phyloP scores from a whole-genome alignment of 31 red algal species.

The Endocladia muricata region DNA sequence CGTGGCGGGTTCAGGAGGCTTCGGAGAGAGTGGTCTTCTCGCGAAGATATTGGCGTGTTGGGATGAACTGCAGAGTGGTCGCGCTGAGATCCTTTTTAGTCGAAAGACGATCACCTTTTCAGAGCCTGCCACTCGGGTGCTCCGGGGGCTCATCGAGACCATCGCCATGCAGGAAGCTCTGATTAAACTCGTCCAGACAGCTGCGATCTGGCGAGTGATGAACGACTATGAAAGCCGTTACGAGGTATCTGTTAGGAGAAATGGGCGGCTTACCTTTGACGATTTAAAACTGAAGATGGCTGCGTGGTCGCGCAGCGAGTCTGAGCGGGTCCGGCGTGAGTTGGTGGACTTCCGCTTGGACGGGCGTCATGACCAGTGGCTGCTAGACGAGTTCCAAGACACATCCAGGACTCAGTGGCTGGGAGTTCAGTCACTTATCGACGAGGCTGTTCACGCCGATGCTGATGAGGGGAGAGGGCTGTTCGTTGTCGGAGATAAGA shows the following conservation, averaged over 20 bases:
- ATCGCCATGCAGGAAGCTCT: too few relatives aligned
- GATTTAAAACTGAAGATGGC: background rate
- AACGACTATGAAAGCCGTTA: background rate
- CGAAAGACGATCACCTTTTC: too few relatives aligned
- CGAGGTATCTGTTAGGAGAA: background rate
- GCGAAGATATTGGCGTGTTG: too few relatives aligned
- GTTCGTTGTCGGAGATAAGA: constrained; percentile 3
- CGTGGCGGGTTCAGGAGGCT: too few relatives aligned
- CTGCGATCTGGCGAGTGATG: background rate
- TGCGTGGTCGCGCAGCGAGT: background rate
- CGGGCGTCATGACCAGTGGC: constrained; percentile 11
- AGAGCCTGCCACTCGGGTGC: too few relatives aligned
- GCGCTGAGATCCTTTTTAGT: too few relatives aligned
- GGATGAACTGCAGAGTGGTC: too few relatives aligned
- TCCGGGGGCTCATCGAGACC: too few relatives aligned
- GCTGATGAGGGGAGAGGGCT: background rate
- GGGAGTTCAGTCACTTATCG: background rate
- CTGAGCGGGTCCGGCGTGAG: background rate
- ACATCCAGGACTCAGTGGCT: background rate
- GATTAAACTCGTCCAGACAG: background rate
- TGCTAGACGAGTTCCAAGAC: constrained; percentile 9
- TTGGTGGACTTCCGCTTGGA: background rate
- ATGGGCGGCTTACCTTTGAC: background rate
- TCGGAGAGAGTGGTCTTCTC: too few relatives aligned
- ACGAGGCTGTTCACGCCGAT: constrained; percentile 5